Evolutionary conservation across 768 basidiomycete genomes (phyloP), one percentile per base, ranked within the genome.

Genomic region (Trametes meyenii): DNA sequence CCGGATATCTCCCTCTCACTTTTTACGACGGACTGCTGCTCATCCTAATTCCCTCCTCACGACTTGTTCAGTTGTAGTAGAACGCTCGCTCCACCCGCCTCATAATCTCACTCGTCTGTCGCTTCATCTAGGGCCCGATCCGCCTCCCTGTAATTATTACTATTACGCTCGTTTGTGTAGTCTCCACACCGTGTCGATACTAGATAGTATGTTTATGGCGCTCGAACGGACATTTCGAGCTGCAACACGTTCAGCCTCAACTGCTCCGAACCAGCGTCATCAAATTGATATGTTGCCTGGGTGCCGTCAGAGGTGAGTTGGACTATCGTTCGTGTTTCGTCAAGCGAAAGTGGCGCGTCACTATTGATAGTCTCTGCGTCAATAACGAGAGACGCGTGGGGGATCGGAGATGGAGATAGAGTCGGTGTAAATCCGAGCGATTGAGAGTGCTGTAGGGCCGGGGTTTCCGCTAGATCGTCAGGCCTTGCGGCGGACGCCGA

Each of bases 81-180:
- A 55, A 63, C 45, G 43, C 61, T 53, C 56, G n/a, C 55, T 58
- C 50, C 5, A 35, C 11, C 4, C 26, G 19, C 23, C 42, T 54
- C 53, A 40, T 35, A 3, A 14, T 38, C 46, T 19, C 33, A 19
- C 7, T n/a, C n/a, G 29, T 17, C 8, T 52, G 42, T 55, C 57
- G 39, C 48, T 56, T 51, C 52, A 17, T 35, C 56, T 51, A 26
- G 40, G 19, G 26, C 11, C 26, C 29, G 10, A 17, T 19, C 44
- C 11, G 24, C 42, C 29, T 33, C 29, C 29, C 4, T 59, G 26
- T 64, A 39, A 55, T 64, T 64, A 64, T 64, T 52, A 58, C 62
- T 63, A 63, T 55, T 64, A 59, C 62, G 54, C 58, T 64, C 62
- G 62, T 55, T 50, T 55, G 24, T 59, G 29, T 39, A 45, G 43